Percentiles rank a stretch among this genome's conserved stretches.
Conservation (phyloP, 1,284 basidiomycete species). For the Schizopora paradoxa region DNA sequence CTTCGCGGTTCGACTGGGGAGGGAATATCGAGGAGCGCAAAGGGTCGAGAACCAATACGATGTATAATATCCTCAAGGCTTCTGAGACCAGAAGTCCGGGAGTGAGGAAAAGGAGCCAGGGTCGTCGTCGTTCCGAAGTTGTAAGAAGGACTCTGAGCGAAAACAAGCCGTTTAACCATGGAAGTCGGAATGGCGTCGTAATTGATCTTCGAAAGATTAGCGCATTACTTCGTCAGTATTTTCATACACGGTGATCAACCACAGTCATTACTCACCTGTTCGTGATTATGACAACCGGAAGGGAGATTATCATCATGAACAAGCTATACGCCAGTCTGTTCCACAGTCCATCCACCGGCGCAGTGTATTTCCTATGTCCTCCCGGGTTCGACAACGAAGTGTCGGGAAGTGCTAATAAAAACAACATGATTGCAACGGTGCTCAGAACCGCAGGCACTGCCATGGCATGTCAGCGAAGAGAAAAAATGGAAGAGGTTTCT, state of each 20-base stretch:
- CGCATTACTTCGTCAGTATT: constrained; percentile 6
- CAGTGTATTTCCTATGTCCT: constrained; percentile 59
- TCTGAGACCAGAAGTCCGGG: constrained; percentile 76
- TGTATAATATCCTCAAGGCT: constrained; percentile 59
- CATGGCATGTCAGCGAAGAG: constrained; percentile 16
- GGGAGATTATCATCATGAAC: constrained; percentile 66
- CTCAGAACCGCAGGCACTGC: constrained; percentile 70
- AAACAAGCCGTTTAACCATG: constrained; percentile 55
- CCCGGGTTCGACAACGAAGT: constrained; percentile 40
- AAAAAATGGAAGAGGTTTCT: constrained; percentile 1
- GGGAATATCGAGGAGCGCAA: constrained; percentile 66
- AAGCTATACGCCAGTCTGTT: constrained; percentile 59
- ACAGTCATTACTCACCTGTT: constrained; percentile 52
- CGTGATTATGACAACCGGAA: constrained; percentile 77
- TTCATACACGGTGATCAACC: neutral
- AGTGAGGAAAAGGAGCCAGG: constrained; percentile 79
- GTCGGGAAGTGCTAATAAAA: constrained; percentile 53
- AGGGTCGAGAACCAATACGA: constrained; percentile 62
- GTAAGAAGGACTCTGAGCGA: constrained; percentile 75
- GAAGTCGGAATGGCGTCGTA: constrained; percentile 79
- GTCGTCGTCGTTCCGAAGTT: constrained; percentile 73
- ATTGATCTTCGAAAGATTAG: constrained; percentile 51
- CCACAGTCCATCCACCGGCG: constrained; percentile 64
- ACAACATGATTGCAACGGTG: constrained; percentile 50
- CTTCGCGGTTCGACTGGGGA: constrained; percentile 33